Percentiles rank a stretch among this genome's conserved stretches.
phyloP scores from a whole-genome alignment of 768 basidiomycete genomes.

The Leucogyrophana mollusca region DNA sequence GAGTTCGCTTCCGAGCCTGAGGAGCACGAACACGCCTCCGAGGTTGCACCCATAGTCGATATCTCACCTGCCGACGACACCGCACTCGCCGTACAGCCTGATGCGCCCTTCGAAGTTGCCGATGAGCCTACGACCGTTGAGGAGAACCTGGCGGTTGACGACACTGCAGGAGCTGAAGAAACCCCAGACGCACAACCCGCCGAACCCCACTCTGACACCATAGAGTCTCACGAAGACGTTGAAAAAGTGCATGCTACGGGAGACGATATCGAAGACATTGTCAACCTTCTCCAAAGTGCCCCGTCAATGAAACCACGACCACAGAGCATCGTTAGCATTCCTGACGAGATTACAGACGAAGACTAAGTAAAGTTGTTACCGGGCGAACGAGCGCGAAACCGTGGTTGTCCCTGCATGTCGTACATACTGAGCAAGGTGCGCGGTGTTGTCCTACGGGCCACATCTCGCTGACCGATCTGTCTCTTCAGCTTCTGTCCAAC shows the following conservation, averaged over 20 bases:
- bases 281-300: conserved; percentile 57
- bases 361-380: conserved; percentile 33
- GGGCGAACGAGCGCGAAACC: background rate
- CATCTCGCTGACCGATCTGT: conserved; percentile 6
- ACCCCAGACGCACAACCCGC: background rate
- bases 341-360: conserved; percentile 56
- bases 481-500: background rate
- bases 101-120: conserved; percentile 8
- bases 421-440: background rate
- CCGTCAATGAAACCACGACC: conserved; percentile 38
- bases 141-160: background rate
- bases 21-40: background rate
- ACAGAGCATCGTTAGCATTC: conserved; percentile 46
- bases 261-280: conserved; percentile 60
- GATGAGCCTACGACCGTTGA: conserved; percentile 3
- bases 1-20: conserved; percentile 8
- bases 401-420: too few relatives aligned
- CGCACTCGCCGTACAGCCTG: background rate
- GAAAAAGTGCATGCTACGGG: conserved; percentile 14
- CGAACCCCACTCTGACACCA: conserved; percentile 8
- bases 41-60: background rate
- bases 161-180: conserved; percentile 4
- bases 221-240: conserved; percentile 10
- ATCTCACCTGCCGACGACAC: background rate
- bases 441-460: background rate